Conservation (phyloP, 306 rosid genomes). For the Malus asiatica region DNA sequence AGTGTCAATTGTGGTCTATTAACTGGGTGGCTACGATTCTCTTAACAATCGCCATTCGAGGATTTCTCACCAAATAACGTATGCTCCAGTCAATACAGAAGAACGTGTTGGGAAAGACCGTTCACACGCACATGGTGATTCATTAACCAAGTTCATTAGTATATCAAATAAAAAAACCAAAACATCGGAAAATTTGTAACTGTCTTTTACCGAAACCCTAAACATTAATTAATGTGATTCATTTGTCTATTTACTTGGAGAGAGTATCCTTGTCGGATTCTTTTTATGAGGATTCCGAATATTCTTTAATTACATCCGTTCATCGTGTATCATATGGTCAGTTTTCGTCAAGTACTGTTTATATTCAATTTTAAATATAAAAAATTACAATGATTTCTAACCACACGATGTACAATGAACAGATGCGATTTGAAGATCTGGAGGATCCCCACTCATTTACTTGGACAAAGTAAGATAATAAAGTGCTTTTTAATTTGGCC, state of each 20-base stretch:
- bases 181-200: background rate
- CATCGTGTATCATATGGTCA: accelerated
- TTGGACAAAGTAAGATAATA: too few relatives aligned
- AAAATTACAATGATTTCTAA: too few relatives aligned
- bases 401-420: accelerated
- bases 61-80: background rate
- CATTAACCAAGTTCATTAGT: background rate
- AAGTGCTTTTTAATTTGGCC: background rate
- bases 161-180: background rate
- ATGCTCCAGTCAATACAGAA: background rate
- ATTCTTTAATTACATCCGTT: too few relatives aligned
- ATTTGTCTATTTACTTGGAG: too few relatives aligned
- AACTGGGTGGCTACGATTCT: background rate
- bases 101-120: background rate
- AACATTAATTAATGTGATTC: too few relatives aligned
- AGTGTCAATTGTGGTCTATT: too few relatives aligned
- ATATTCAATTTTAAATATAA: too few relatives aligned
- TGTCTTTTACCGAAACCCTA: too few relatives aligned
- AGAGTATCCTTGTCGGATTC: too few relatives aligned
- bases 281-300: accelerated
- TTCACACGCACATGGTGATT: background rate
- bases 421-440: too few relatives aligned
- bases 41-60: background rate
- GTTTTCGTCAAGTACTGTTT: too few relatives aligned
- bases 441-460: too few relatives aligned